Conservation (phyloP, 257 asterid species). For the Nicotiana sylvestris region DNA sequence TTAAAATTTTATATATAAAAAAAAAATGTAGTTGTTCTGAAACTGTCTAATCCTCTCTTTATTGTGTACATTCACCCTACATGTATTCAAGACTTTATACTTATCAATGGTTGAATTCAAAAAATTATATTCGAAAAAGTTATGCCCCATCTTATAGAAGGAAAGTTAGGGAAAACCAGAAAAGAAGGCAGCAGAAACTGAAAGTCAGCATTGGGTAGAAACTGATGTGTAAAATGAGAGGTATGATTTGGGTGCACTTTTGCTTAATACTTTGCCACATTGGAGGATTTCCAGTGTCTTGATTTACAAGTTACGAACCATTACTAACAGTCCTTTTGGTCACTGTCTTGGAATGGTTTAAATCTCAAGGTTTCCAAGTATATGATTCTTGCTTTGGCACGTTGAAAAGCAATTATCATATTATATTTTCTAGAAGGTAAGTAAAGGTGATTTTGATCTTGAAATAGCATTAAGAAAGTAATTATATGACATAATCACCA, state of each 20-base stretch:
- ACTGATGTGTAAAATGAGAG: background rate
- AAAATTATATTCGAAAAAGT: too few relatives aligned
- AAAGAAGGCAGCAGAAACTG: background rate
- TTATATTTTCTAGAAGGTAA: background rate
- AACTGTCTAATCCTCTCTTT: background rate
- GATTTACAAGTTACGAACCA: background rate
- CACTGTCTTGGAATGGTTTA: background rate
- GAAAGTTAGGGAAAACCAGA: background rate
- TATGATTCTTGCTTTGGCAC: background rate
- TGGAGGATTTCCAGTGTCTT: background rate
- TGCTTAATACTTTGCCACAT: background rate
- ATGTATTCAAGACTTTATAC: background rate
- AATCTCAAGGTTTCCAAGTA: background rate
- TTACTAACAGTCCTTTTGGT: background rate
- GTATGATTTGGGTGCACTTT: background rate
- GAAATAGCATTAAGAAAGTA: background rate
- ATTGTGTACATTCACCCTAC: background rate
- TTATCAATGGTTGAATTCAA: background rate
- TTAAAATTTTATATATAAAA: too few relatives aligned
- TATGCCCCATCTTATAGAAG: background rate
- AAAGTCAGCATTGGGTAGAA: too few relatives aligned
- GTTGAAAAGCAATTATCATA: background rate
- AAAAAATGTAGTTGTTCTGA: background rate
- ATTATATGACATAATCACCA: background rate
- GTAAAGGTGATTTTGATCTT: background rate